These are phyloP conservation scores for Colletotrichum magnum DNA, from an alignment of 2,329 filamentous ascomycete genomes.

Conservation along the genomic window DNA sequence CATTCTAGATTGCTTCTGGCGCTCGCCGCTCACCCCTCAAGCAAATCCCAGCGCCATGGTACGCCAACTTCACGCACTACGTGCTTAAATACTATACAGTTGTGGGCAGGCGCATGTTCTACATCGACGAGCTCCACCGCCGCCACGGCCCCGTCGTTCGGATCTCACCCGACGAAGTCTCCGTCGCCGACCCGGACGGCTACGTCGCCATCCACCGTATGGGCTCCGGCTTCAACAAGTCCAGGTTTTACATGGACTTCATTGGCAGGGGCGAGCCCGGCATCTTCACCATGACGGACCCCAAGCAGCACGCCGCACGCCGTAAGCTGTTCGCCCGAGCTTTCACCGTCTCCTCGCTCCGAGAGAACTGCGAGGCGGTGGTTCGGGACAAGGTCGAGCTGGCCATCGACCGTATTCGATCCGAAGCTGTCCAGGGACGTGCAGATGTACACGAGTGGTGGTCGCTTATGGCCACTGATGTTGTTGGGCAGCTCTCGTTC, in stretches of 20 bases:
- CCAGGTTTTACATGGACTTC: conserved; percentile 12
- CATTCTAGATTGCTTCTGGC: background rate
- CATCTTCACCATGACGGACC: conserved; percentile 20
- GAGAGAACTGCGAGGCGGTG: conserved; percentile 46
- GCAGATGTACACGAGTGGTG: conserved; percentile 68
- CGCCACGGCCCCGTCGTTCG: conserved; percentile 25
- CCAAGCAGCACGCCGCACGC: conserved; percentile 11
- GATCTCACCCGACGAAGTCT: conserved; percentile 29
- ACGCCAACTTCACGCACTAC: conserved; percentile 25
- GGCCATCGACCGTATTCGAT: conserved; percentile 58
- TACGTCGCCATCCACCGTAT: conserved; percentile 31
- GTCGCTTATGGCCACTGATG: conserved; percentile 67
- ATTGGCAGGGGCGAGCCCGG: background rate
- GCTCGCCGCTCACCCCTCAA: conserved; percentile 11
- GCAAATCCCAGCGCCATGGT: conserved; percentile 32
- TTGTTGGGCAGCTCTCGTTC: conserved; percentile 68
- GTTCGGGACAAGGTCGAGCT: conserved; percentile 55
- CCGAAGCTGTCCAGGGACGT: conserved; percentile 56
- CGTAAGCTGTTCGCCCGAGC: conserved; percentile 59
- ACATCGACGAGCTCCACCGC: conserved; percentile 19
- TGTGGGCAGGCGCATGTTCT: conserved; percentile 22
- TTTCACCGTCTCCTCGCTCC: conserved; percentile 54
- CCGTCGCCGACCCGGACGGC: conserved; percentile 20
- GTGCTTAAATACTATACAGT: conserved; percentile 17
- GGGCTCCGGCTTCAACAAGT: conserved; percentile 27